Evolutionary conservation across 2,329 filamentous ascomycete genomes (phyloP), one percentile per base, ranked within the genome.

Genomic region (Aureobasidium mangrovei): DNA sequence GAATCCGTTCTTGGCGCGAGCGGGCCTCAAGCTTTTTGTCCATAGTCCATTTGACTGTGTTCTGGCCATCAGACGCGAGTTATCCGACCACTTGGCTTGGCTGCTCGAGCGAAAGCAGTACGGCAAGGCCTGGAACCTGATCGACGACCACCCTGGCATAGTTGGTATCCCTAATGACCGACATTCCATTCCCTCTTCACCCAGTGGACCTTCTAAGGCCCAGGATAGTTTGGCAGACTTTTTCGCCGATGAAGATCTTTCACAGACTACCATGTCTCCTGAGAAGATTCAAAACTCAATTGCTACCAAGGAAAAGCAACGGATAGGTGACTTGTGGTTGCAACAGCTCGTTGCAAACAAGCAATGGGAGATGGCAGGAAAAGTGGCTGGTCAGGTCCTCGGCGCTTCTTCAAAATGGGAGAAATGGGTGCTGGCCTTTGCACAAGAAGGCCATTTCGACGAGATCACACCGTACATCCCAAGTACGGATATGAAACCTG

Each of bases 41-140:
- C 90, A 95, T 64, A 96, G 90, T 62, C 93, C 93, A 0, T 98
- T 94, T 65, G 93, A 98, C 69, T 97, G 91, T 63, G 85, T 97
- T n/a, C 74, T 96, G 53, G 88, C 89, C 0, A 88, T 93, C 2
- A 91, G 91, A 66, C 79, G 93, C 61, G 91, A 95, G 64, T 76
- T 95, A 12, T 76, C 82, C 3, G 93, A 98, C 69, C 90, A 95
- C 64, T 74, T 97, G 26, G 74, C 78, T 6, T 98, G 91, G 91
- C 75, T 97, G 10, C 67, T 95, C 29, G 86, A 91, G 56, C 88
- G 85, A 58, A 80, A 87, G 51, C 83, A 85, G 58, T 95, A 91
- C 64, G 81, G 88, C 63, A 80, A 88, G 61, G 90, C 91, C 1
- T 98, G 91, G 91, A 83, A 88, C 61, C 77, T 98, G 3, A 72